A percentile compares a stretch with the other conserved stretches of the same genome.
Evolutionary conservation across 768 basidiomycete species (phyloP).

Genomic region (Amanita inopinata): DNA sequence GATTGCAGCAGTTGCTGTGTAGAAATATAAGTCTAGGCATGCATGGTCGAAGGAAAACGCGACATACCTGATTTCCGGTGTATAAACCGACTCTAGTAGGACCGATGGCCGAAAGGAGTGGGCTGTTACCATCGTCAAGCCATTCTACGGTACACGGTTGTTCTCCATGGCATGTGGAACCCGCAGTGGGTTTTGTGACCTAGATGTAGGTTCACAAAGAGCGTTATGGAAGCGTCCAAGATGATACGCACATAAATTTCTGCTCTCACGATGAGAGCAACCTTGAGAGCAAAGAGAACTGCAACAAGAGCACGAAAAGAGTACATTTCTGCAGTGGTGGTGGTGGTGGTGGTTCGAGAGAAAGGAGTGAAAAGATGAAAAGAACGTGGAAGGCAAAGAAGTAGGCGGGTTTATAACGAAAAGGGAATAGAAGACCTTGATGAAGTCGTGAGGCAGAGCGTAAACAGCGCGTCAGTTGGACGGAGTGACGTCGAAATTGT

Average conservation of each 20-base stretch:
- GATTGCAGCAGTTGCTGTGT: conserved; percentile 8
- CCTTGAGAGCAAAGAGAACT: neutral
- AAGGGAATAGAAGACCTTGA: conserved; percentile 6
- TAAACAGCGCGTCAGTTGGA: no score
- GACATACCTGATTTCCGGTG: conserved; percentile 3
- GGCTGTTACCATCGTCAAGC: conserved; percentile 4
- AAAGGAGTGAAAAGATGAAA: neutral
- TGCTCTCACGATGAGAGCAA: neutral
- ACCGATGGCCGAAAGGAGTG: conserved; percentile 2
- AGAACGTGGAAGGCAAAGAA: neutral
- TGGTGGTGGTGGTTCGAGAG: neutral
- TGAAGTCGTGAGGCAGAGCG: conserved; percentile 1
- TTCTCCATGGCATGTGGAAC: conserved; percentile 1
- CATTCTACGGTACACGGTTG: conserved; percentile 4
- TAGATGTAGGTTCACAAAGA: neutral
- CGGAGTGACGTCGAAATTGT: no score
- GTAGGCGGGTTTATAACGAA: neutral
- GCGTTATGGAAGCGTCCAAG: neutral
- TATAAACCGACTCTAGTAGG: conserved; percentile 1
- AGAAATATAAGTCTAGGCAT: neutral
- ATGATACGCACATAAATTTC: conserved; percentile 4
- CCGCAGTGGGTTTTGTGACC: conserved; percentile 1
- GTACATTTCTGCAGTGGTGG: neutral
- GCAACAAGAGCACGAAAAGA: neutral
- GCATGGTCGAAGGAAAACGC: neutral